A percentile compares a stretch with the other conserved stretches of the same genome.
phyloP scores from a whole-genome alignment of 106 monocot genomes.

The Alisma plantagoaquatica region DNA sequence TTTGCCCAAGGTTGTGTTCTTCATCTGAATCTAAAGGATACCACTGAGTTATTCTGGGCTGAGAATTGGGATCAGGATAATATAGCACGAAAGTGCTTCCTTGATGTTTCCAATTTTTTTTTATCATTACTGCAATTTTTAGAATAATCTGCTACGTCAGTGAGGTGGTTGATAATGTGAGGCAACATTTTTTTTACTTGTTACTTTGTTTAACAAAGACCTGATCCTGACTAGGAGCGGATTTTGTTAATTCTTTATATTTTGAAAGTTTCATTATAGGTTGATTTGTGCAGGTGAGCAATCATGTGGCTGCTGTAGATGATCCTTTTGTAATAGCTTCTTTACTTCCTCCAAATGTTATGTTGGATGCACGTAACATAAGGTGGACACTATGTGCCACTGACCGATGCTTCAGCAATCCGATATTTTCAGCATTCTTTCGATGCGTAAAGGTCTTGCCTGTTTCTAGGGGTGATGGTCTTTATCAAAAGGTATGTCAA shows the following conservation, averaged over 20 bases:
- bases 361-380: constrained; percentile 65
- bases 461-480: constrained; percentile 87
- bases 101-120: background rate
- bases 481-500: constrained; percentile 70
- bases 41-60: background rate
- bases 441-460: constrained; percentile 78
- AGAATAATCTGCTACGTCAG: no score
- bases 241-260: background rate
- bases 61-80: no score
- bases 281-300: constrained; percentile 49
- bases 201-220: background rate
- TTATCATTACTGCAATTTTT: no score
- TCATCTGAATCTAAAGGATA: no score
- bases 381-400: constrained; percentile 93
- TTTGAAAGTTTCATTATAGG: background rate
- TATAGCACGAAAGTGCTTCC: no score
- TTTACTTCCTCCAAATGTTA: constrained; percentile 61
- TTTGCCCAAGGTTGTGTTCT: no score
- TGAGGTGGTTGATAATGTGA: background rate
- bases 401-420: constrained; percentile 80
- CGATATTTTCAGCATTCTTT: constrained; percentile 66
- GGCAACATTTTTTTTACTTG: background rate
- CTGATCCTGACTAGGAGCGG: background rate
- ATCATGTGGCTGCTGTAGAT: constrained; percentile 90
- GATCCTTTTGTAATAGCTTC: constrained; percentile 92